Evolutionary conservation across 2,329 filamentous ascomycete species (phyloP).

Genomic region (Mollisiaceae sp.): DNA sequence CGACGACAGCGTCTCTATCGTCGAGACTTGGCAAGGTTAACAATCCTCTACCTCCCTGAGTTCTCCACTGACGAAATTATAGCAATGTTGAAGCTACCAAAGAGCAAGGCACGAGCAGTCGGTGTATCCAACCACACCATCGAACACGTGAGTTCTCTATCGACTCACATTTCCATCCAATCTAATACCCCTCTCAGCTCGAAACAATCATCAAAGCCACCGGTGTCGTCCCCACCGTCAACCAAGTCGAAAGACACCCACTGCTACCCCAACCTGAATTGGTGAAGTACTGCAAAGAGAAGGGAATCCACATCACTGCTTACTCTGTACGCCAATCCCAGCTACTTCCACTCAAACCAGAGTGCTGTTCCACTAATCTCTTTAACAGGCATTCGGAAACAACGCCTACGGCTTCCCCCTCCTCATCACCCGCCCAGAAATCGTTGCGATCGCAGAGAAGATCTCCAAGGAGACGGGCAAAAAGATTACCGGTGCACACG

Average conservation of each 20-base stretch:
- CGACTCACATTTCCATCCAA: neutral
- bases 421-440: neutral
- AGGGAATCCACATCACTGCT: conserved; percentile 9
- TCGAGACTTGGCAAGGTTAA: conserved; percentile 1
- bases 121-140: conserved; percentile 7
- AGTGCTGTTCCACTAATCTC: neutral
- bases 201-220: conserved; percentile 10
- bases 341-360: neutral
- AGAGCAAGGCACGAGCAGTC: neutral
- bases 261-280: neutral
- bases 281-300: conserved; percentile 6
- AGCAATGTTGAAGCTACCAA: neutral
- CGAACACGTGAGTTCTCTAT: conserved; percentile 5
- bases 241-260: conserved; percentile 3
- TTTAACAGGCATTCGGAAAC: neutral
- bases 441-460: neutral
- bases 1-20: conserved; percentile 6
- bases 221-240: neutral
- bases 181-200: neutral
- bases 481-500: conserved; percentile 4
- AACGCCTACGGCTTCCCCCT: neutral
- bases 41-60: neutral
- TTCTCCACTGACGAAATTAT: neutral
- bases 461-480: neutral
- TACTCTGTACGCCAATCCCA: neutral